Base-by-base conservation (phyloP, 305 asterid genomes). In the Coffea humblotiana region DNA sequence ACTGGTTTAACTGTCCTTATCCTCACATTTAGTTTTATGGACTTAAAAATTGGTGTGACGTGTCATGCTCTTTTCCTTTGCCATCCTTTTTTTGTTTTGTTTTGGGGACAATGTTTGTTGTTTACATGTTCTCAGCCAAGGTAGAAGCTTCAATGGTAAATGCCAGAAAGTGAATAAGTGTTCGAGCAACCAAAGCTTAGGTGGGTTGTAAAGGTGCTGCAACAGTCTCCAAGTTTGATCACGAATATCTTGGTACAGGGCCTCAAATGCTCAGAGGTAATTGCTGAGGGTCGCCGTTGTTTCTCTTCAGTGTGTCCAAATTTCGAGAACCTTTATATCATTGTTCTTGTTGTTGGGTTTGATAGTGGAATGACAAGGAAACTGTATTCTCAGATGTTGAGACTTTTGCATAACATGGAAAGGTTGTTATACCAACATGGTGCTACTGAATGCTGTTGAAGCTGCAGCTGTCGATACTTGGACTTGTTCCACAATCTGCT, bases 141-240 rank as follows among this genome's bases (percentile, higher is more conserved):
- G 77, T 90, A 52, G 99, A 96, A 87, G 99, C 97, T 56, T 97
- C 99, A 40, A 94, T 96, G 96, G 98, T 96, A 86, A 96, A 96
- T 74, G 97, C 99, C 78, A 88, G 98, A 87, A 96, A 94, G 66
- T 88, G 74, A 58, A 96, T 94, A 91, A 90, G 97, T 68, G 98
- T 96, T 61, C 79, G 86, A 79, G 97, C 97, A 76, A 91, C 90
- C 81, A 90, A 32, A 35, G 97, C 98, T 10, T 92, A 89, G 88
- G 99, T 94, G 49, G 98, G 98, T 51, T 96, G 92, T 58, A 79
- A 94, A 19, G 99, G 98, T 75, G 97, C 97, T 13, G 68, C 93
- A 45, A 85, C 98, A 23, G 94, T 90, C 87, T 88, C 94, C 86
- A 96, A 96, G 92, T 96, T 94, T 61, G 97, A 90, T 75, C 94